phyloP scores from a whole-genome alignment of 371 early-diverging fungal species.

The Nematocida sp. region DNA sequence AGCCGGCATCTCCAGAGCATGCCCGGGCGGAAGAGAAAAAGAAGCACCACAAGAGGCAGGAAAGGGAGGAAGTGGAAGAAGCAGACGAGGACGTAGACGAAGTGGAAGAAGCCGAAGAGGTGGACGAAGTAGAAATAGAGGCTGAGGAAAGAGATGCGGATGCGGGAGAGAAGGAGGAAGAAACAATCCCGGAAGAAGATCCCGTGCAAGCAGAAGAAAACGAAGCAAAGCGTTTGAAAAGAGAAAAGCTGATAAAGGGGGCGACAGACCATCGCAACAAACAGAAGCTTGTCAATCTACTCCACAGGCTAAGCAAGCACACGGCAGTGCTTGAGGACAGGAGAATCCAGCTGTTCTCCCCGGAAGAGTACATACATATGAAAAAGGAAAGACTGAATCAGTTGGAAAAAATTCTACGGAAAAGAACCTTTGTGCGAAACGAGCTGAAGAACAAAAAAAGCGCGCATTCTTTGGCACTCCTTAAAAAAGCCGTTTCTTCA shows the following conservation, averaged over 20 bases:
- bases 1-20: background rate
- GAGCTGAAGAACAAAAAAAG: slow-evolving; percentile 63
- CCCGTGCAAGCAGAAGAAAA: slow-evolving; percentile 38
- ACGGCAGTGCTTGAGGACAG: slow-evolving; percentile 53
- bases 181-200: slow-evolving; percentile 34
- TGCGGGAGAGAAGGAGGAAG: slow-evolving; percentile 1
- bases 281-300: slow-evolving; percentile 51
- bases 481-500: slow-evolving; percentile 50
- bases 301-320: slow-evolving; percentile 38
- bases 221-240: slow-evolving; percentile 45
- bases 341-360: slow-evolving; percentile 46
- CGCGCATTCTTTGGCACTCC: slow-evolving; percentile 53
- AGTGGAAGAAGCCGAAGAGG: slow-evolving; percentile 33
- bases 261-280: slow-evolving; percentile 60
- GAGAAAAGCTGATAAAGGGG: slow-evolving; percentile 55
- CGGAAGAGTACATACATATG: slow-evolving; percentile 40
- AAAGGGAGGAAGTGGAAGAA: background rate
- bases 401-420: slow-evolving; percentile 54
- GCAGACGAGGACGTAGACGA: background rate
- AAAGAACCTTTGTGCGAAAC: slow-evolving; percentile 56
- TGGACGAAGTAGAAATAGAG: background rate
- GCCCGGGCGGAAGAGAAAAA: background rate
- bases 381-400: slow-evolving; percentile 53
- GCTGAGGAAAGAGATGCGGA: background rate
- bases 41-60: background rate